These are phyloP conservation scores for Aspergillus diversus DNA, from an alignment of 495 filamentous ascomycete species.

Conservation along the genomic window DNA sequence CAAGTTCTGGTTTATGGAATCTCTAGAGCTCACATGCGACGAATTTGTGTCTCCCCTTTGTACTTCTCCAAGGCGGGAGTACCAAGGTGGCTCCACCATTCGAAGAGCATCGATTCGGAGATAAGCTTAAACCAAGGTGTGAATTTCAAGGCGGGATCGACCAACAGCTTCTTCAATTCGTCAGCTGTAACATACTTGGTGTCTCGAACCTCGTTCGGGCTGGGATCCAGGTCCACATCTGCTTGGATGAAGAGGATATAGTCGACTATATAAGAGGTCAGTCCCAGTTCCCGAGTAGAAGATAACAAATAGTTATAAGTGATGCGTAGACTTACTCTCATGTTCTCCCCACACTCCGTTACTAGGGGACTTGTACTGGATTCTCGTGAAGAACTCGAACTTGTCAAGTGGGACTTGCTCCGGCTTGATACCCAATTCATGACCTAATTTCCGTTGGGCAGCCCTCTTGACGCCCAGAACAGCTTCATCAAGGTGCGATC, in stretches of 20 bases:
- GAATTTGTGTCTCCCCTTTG: conserved; percentile 81
- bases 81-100: conserved; percentile 95
- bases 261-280: conserved; percentile 65
- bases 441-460: conserved; percentile 87
- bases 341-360: conserved; percentile 99
- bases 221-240: conserved; percentile 78
- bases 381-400: conserved; percentile 92
- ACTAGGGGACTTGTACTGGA: conserved; percentile 97
- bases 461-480: conserved; percentile 85
- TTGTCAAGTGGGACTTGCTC: conserved; percentile 89
- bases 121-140: conserved; percentile 99
- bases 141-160: conserved; percentile 77
- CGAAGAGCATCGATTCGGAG: conserved; percentile 94
- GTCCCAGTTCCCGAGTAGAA: too few relatives aligned
- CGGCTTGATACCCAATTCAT: conserved; percentile 91
- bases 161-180: conserved; percentile 83
- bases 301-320: neutral
- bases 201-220: conserved; percentile 85
- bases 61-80: conserved; percentile 78
- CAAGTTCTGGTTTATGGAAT: neutral
- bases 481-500: conserved; percentile 77
- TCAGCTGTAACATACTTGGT: conserved; percentile 80
- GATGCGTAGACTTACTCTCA: conserved; percentile 68
- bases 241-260: conserved; percentile 99
- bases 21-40: conserved; percentile 67